Conservation (phyloP, 176 grass and related monocot genomes). For the Juncus inflexus region DNA sequence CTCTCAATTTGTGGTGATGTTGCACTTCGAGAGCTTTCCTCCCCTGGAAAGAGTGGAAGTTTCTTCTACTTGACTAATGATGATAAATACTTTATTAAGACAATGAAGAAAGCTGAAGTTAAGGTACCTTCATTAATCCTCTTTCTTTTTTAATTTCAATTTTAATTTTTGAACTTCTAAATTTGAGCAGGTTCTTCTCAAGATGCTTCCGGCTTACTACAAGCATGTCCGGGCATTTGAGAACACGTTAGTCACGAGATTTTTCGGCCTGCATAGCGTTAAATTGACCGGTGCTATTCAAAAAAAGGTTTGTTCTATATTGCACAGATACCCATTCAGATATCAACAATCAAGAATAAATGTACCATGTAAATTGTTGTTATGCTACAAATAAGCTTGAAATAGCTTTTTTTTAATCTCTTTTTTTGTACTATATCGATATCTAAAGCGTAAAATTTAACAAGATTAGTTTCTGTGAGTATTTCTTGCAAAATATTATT, state of each 20-base stretch:
- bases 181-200: constrained; percentile 55
- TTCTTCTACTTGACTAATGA: constrained; percentile 27
- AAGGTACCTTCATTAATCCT: constrained; percentile 18
- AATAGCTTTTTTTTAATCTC: no score
- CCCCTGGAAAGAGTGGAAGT: constrained; percentile 65
- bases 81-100: constrained; percentile 82
- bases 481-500: no score
- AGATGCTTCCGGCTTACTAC: constrained; percentile 87
- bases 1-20: constrained; percentile 61
- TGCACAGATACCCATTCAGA: not conserved
- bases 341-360: no score
- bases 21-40: constrained; percentile 57
- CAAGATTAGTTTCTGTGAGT: no score
- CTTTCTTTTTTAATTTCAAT: not conserved
- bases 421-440: no score
- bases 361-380: no score
- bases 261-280: constrained; percentile 76
- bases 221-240: constrained; percentile 63
- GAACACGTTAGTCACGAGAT: constrained; percentile 66
- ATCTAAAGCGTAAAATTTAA: no score
- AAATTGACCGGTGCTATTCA: constrained; percentile 73
- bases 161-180: constrained; percentile 10
- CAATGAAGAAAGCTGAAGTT: constrained; percentile 29
- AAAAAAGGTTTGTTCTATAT: constrained; percentile 50
- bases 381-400: no score